Evolutionary conservation across 1,139 yeast genomes (phyloP), one percentile per base, ranked within the genome.

Genomic region (Lodderomyces margitis): DNA sequence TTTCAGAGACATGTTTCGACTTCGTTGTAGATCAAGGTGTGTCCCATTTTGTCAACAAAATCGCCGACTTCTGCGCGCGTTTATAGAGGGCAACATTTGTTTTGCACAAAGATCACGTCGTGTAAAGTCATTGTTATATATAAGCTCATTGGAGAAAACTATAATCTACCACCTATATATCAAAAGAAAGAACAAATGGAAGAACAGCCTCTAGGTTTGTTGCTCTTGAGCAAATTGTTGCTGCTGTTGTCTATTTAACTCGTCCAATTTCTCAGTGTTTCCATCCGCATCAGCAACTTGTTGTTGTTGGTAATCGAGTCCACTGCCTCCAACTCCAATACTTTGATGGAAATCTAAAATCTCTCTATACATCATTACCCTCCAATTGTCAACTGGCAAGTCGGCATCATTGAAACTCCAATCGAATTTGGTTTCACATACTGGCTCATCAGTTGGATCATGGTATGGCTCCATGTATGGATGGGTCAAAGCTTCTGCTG

Each of bases 401-500:
- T 92, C 98, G 0, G 97, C 98, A 57, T 94, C 98, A 62, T 92
- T 92, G 65, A 92, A 92, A 57, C 95, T 85, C 99, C 99, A 92
- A 66, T 92, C 98, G 56, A 92, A 92, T 62, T 87, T 87, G 50
- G 83, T 87, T 40, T 83, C 89, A 39, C 98, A 96, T 4, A 80
- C 84, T 1, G 99, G 99, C 66, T 92, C 99, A 65, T 92, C 99
- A 5, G 92, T 80, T 23, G 98, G 97, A 59, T 94, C 98, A 62
- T 92, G 98, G 66, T 92, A 94, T n/a, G 96, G 96, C 36, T 91
- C 89, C 70, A 94, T 73, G 65, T 92, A 92, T 14, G 94, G 94
- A 62, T 94, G 98, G 11, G 83, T 78, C 55, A 92, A 73, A 1
- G 96, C 95, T 49, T 87, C 87, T 3, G 83, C 92, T 1, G 98